phyloP scores from a whole-genome alignment of 768 basidiomycete genomes.

The Russula vinacea region DNA sequence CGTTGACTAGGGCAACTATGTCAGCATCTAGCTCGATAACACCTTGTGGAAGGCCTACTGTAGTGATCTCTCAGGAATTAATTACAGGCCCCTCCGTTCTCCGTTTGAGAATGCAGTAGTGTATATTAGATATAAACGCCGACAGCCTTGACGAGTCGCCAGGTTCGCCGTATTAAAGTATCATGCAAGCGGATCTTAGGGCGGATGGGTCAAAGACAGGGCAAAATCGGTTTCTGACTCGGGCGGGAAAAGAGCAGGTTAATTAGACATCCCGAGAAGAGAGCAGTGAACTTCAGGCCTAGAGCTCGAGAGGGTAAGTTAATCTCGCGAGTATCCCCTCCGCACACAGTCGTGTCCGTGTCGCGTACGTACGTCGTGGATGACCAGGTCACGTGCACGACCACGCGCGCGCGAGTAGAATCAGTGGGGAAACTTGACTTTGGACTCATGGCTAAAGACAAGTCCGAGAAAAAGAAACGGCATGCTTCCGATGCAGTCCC shows the following conservation, averaged over 20 bases:
- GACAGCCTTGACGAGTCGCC: background rate
- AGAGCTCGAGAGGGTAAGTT: background rate
- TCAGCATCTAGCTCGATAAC: background rate
- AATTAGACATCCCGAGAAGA: background rate
- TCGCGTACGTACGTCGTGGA: too few species aligned
- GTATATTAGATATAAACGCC: background rate
- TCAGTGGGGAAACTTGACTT: too few species aligned
- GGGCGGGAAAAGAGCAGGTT: background rate
- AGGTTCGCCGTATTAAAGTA: background rate
- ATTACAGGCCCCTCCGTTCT: background rate
- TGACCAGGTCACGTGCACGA: conserved; percentile 8
- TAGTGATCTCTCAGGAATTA: background rate
- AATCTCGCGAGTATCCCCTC: background rate
- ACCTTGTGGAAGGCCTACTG: background rate
- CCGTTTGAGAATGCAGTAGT: background rate
- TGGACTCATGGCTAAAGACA: conserved; percentile 60
- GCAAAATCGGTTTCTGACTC: background rate
- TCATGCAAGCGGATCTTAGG: background rate
- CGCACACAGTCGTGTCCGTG: background rate
- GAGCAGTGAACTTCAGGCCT: background rate
- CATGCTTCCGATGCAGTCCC: conserved; percentile 29
- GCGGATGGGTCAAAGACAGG: background rate
- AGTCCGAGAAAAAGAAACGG: conserved; percentile 72
- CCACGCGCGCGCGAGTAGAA: too few species aligned
- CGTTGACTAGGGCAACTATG: conserved; percentile 8